Conservation (phyloP, 208 protist species). For the Crithidia expoeki region DNA sequence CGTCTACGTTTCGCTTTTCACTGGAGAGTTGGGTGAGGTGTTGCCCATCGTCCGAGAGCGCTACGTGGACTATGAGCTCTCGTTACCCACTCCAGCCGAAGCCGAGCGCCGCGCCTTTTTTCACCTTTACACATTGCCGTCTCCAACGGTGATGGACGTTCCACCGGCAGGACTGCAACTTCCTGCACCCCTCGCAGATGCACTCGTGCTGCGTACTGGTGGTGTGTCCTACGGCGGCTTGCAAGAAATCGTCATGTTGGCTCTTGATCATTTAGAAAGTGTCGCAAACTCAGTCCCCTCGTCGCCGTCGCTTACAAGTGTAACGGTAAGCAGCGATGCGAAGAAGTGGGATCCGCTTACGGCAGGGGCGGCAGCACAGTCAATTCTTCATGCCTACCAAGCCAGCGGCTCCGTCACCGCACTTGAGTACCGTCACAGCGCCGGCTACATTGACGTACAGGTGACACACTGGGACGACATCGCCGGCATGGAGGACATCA, state of each 20-base stretch:
- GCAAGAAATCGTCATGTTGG: slow-evolving; percentile 36
- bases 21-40: slow-evolving; percentile 45
- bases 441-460: slow-evolving; percentile 81
- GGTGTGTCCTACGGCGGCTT: slow-evolving; percentile 74
- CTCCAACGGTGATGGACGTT: not conserved
- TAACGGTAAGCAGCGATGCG: not conserved
- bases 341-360: slow-evolving; percentile 7
- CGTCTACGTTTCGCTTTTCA: slow-evolving; percentile 56
- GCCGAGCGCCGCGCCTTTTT: slow-evolving; percentile 59
- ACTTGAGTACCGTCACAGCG: slow-evolving; percentile 47
- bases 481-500: slow-evolving; percentile 69
- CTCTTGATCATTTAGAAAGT: slow-evolving; percentile 5
- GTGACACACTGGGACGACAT: slow-evolving; percentile 76
- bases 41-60: slow-evolving; percentile 44
- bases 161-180: not conserved
- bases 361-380: slow-evolving; percentile 31
- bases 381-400: slow-evolving; percentile 47
- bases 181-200: slow-evolving; percentile 25
- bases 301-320: not conserved
- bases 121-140: not conserved
- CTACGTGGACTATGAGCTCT: slow-evolving; percentile 50
- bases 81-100: slow-evolving; percentile 64
- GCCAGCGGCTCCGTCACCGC: slow-evolving; percentile 51
- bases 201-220: slow-evolving; percentile 64
- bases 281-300: not conserved